Conservation (phyloP, 176 grass and related monocot genomes). For the Eragrostis curvula region DNA sequence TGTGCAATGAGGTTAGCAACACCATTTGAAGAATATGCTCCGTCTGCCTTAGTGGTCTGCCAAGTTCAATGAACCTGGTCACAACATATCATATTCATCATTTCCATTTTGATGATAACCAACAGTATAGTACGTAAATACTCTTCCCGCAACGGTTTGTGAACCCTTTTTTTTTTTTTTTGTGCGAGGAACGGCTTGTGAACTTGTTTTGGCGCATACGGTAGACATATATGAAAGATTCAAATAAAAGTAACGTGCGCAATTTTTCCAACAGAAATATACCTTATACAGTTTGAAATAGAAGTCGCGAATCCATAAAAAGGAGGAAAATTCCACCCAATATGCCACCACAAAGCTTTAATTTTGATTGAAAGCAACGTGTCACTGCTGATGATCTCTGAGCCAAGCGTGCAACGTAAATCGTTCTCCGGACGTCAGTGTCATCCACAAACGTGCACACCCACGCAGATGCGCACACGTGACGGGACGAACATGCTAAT, state of each 20-base stretch:
- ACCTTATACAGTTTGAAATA: not conserved
- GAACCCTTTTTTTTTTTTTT: not conserved
- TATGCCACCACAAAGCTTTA: not conserved
- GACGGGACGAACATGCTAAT: not conserved
- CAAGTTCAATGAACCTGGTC: no score
- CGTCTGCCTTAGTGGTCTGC: no score
- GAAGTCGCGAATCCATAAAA: not conserved
- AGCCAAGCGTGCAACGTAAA: not conserved
- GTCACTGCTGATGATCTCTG: not conserved
- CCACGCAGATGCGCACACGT: constrained; percentile 25
- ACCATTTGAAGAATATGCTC: no score
- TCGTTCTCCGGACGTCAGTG: constrained; percentile 32
- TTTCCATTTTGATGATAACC: no score
- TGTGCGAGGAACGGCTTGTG: no score
- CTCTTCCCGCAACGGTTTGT: no score
- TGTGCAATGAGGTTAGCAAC: no score
- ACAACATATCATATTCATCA: no score
- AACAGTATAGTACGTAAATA: no score
- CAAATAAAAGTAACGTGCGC: no score
- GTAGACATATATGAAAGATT: no score
- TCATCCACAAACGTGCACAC: constrained; percentile 7
- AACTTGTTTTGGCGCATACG: not conserved
- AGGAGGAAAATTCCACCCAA: not conserved
- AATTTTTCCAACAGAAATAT: no score
- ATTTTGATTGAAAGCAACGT: not conserved